Percentiles rank a stretch among this genome's conserved stretches.
phyloP scores from a whole-genome alignment of 2,329 filamentous ascomycete genomes.

The Fusarium nodosum region DNA sequence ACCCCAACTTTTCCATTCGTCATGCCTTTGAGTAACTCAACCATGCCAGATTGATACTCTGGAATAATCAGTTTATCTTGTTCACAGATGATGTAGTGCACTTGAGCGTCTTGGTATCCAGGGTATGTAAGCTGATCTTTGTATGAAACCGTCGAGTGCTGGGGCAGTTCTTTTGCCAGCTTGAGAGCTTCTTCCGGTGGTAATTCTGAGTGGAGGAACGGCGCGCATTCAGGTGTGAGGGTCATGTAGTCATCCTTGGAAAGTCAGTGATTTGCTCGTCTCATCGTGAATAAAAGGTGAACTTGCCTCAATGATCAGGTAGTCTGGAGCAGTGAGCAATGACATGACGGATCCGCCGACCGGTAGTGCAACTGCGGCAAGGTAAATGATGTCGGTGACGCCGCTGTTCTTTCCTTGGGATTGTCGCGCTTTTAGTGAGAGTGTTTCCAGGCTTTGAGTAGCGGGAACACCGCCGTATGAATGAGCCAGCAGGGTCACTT shows the following conservation, averaged over 20 bases:
- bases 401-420: conserved; percentile 10
- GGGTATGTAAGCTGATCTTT: conserved; percentile 22
- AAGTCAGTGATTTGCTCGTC: not conserved
- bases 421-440: conserved; percentile 9
- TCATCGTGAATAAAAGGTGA: rapidly evolving
- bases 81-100: conserved; percentile 26
- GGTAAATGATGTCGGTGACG: conserved; percentile 14
- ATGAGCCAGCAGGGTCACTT: conserved; percentile 16
- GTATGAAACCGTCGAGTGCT: conserved; percentile 27
- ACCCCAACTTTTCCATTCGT: not conserved
- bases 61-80: conserved; percentile 1
- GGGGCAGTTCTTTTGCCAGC: conserved; percentile 8
- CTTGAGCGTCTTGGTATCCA: conserved; percentile 19
- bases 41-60: conserved; percentile 5
- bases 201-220: conserved; percentile 19
- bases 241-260: conserved; percentile 20
- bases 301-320: not conserved
- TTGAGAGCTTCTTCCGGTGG: conserved; percentile 4
- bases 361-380: conserved; percentile 12
- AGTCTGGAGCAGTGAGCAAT: not conserved
- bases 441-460: conserved; percentile 16
- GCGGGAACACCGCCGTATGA: conserved; percentile 25
- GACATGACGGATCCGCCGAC: conserved; percentile 2
- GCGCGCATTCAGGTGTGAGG: not conserved
- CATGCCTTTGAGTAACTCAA: conserved; percentile 8